Conservation (phyloP, 345 rosid species). For the Limnanthes douglasii region DNA sequence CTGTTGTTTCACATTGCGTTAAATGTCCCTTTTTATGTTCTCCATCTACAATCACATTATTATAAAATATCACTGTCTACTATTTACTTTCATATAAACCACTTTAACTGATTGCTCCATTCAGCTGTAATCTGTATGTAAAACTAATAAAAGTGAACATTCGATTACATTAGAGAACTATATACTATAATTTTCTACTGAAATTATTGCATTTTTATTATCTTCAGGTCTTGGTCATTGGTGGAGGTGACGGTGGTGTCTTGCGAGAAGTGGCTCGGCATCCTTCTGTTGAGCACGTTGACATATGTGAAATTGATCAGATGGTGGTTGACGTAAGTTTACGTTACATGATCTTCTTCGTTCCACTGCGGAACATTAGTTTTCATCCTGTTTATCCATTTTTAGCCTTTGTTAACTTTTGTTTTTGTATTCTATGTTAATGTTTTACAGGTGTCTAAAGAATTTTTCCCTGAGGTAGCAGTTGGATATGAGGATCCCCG, state of each 20-base stretch:
- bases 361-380: too few relatives aligned
- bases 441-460: constrained; percentile 55
- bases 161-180: not conserved
- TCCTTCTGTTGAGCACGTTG: constrained; percentile 71
- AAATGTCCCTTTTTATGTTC: too few relatives aligned
- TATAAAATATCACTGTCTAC: too few relatives aligned
- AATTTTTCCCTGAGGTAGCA: constrained; percentile 72
- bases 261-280: constrained; percentile 82
- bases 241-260: constrained; percentile 98
- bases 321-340: constrained; percentile 93
- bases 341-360: not conserved
- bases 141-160: too few relatives aligned
- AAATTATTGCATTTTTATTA: not conserved
- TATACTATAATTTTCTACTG: not conserved
- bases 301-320: constrained; percentile 89
- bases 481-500: constrained; percentile 91
- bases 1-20: too few relatives aligned
- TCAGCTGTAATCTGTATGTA: too few relatives aligned
- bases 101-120: too few relatives aligned
- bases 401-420: not conserved
- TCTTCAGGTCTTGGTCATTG: constrained; percentile 75
- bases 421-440: not conserved
- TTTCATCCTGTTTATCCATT: not conserved
- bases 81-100: too few relatives aligned
- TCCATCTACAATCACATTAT: too few relatives aligned